These are phyloP conservation scores for Saturnispora sanitii DNA, from an alignment of 805 yeast species.

Conservation along the genomic window DNA sequence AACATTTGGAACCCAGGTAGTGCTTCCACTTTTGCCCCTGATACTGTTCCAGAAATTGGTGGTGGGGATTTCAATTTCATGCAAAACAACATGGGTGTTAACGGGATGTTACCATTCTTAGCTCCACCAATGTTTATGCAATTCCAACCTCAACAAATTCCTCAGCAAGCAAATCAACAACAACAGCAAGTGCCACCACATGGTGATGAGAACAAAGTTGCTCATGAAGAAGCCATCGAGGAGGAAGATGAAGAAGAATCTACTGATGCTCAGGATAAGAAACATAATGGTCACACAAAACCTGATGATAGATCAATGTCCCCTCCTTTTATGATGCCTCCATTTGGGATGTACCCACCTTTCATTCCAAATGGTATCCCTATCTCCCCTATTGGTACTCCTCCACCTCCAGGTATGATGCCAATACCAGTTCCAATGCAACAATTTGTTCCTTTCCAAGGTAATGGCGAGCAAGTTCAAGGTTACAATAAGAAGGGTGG, in stretches of 20 bases:
- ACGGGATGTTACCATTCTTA: no score
- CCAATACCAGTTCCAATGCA: background rate
- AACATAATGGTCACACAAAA: background rate
- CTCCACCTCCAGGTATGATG: slow-evolving; percentile 6
- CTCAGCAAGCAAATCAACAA: no score
- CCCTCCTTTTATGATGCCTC: slow-evolving; percentile 33
- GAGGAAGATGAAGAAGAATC: background rate
- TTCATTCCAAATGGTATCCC: slow-evolving; percentile 36
- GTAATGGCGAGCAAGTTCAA: no score
- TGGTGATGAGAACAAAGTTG: background rate
- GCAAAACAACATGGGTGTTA: no score
- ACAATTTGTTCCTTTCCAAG: no score
- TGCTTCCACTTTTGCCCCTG: slow-evolving; percentile 38
- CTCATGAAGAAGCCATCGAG: slow-evolving; percentile 1
- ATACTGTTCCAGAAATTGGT: slow-evolving; percentile 8
- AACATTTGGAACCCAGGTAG: slow-evolving; percentile 62
- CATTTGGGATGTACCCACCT: slow-evolving; percentile 26
- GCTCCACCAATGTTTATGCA: slow-evolving; percentile 25
- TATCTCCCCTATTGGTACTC: slow-evolving; percentile 19
- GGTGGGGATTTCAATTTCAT: slow-evolving; percentile 12
- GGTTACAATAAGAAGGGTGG: background rate
- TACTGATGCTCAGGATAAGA: background rate
- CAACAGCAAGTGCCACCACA: no score
- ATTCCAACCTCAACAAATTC: slow-evolving; percentile 26
- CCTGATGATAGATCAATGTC: slow-evolving; percentile 19